These are phyloP conservation scores for Acacia pycnantha DNA, from an alignment of 331 rosid species.

Conservation along the genomic window DNA sequence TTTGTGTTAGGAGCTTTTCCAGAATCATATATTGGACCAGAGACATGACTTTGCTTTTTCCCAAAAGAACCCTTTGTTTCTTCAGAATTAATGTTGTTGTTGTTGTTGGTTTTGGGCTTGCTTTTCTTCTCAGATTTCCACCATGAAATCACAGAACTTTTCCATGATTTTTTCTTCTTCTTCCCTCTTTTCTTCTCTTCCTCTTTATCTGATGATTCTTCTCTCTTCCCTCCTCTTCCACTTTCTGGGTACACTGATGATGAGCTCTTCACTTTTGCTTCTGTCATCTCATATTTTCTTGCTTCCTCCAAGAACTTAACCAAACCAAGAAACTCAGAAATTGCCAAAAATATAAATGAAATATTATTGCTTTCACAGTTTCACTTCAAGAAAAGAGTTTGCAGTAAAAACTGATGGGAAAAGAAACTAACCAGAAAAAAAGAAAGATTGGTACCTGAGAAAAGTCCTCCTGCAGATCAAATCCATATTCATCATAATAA, in stretches of 20 bases:
- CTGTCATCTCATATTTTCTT: slow-evolving; percentile 41
- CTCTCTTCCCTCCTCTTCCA: slow-evolving; percentile 17
- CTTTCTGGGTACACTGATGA: slow-evolving; percentile 48
- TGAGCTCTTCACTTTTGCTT: slow-evolving; percentile 42
- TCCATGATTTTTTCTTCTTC: slow-evolving; percentile 73
- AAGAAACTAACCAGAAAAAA: neutral
- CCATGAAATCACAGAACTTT: slow-evolving; percentile 61
- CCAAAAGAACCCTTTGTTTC: slow-evolving; percentile 22
- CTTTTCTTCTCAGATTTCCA: slow-evolving; percentile 58
- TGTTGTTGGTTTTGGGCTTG: slow-evolving; percentile 18
- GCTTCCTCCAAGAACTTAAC: slow-evolving; percentile 84
- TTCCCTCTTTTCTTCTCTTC: slow-evolving; percentile 34
- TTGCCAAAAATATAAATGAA: slow-evolving; percentile 11
- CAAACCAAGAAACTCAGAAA: slow-evolving; percentile 13
- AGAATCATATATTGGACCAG: slow-evolving; percentile 61
- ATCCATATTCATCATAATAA: slow-evolving; percentile 43
- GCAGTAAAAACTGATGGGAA: neutral
- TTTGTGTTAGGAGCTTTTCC: slow-evolving; percentile 28
- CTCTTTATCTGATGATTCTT: slow-evolving; percentile 13
- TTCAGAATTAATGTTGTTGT: slow-evolving; percentile 17
- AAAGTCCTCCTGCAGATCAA: slow-evolving; percentile 63
- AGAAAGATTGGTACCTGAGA: slow-evolving; percentile 48
- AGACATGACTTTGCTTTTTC: slow-evolving; percentile 42
- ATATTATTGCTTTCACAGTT: neutral
- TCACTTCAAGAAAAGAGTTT: neutral